Conservation (phyloP, 805 yeast species). For the Jamesozyma spencerorum region DNA sequence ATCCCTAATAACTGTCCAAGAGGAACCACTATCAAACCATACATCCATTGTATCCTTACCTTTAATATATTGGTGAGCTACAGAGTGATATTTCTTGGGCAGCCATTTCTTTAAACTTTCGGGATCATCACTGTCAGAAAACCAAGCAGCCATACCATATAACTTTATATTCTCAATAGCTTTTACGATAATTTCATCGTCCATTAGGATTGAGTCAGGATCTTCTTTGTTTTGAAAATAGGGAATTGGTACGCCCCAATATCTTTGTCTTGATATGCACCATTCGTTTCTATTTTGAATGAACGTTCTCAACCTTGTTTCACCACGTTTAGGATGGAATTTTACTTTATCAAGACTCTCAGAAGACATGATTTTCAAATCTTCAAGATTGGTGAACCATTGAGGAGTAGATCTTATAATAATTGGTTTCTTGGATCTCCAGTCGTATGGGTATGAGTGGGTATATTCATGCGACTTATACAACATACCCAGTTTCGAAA, state of each 20-base stretch:
- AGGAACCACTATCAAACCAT: conserved; percentile 96
- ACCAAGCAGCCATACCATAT: conserved; percentile 77
- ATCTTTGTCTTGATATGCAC: conserved; percentile 95
- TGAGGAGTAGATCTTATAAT: conserved; percentile 92
- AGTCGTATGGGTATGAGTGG: conserved; percentile 93
- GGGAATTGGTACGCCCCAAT: conserved; percentile 98
- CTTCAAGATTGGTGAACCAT: conserved; percentile 85
- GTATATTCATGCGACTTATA: conserved; percentile 41
- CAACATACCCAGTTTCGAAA: conserved; percentile 37
- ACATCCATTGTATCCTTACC: conserved; percentile 95
- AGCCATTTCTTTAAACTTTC: conserved; percentile 49
- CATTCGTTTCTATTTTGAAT: conserved; percentile 77
- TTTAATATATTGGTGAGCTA: conserved; percentile 42
- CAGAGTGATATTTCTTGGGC: conserved; percentile 41
- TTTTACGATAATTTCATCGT: conserved; percentile 44
- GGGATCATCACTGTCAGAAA: conserved; percentile 39
- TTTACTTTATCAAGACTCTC: conserved; percentile 51
- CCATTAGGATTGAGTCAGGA: conserved; percentile 57
- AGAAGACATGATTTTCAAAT: conserved; percentile 55
- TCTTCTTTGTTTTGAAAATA: conserved; percentile 50
- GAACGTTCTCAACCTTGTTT: conserved; percentile 61
- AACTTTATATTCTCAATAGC: conserved; percentile 46
- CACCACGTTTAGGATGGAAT: conserved; percentile 69
- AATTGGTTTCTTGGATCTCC: conserved; percentile 96
- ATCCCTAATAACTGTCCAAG: conserved; percentile 50